phyloP scores from a whole-genome alignment of 106 monocot species.

The Dendrobium officinale region DNA sequence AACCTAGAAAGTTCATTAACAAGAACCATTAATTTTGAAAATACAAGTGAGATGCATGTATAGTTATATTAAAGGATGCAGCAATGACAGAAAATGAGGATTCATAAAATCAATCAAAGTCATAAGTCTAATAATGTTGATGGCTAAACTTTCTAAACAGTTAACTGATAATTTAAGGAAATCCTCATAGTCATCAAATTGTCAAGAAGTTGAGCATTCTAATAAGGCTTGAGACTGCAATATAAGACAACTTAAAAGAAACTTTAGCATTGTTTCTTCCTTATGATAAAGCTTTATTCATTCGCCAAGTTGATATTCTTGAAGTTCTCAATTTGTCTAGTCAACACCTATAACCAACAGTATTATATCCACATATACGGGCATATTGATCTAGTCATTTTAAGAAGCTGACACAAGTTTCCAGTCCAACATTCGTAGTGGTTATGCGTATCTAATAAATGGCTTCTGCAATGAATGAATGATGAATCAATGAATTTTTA shows the following conservation, averaged over 20 bases:
- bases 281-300: background rate
- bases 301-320: background rate
- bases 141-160: background rate
- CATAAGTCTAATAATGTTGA: background rate
- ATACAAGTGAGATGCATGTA: background rate
- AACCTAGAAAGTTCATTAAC: slow-evolving; percentile 38
- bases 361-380: background rate
- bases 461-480: background rate
- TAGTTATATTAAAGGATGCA: background rate
- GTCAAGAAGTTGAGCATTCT: background rate
- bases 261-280: background rate
- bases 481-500: background rate
- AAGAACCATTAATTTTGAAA: background rate
- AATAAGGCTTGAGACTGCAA: background rate
- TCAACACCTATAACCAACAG: background rate
- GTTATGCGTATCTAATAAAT: background rate
- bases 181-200: background rate
- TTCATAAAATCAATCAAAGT: background rate
- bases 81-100: background rate
- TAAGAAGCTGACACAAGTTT: background rate
- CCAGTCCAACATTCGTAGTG: background rate
- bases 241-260: background rate
- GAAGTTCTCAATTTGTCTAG: background rate
- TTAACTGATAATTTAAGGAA: background rate
- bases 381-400: background rate